Evolutionary conservation across 2,329 filamentous ascomycete genomes (phyloP).

Genomic region (Cadophora malorum): DNA sequence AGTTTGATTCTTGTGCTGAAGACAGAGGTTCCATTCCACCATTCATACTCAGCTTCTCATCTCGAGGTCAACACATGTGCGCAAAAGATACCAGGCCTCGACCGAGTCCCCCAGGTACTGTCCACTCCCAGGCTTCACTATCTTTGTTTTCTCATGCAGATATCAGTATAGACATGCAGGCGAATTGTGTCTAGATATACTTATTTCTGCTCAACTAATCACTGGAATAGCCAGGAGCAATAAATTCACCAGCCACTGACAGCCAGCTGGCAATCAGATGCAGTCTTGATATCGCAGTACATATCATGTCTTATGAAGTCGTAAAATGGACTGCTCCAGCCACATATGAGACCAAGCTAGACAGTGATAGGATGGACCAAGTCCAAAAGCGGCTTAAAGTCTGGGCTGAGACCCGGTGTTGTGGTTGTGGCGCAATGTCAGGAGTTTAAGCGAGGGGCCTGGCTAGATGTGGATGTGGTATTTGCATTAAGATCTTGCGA

Average conservation of each 20-base stretch:
- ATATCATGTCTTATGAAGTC: neutral
- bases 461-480: neutral
- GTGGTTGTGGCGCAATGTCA: slow-evolving; percentile 10
- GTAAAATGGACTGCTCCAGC: neutral
- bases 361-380: neutral
- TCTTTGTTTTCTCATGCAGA: neutral
- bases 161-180: neutral
- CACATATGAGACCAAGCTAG: neutral
- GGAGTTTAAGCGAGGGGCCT: slow-evolving; percentile 3
- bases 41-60: neutral
- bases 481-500: neutral
- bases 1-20: neutral
- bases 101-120: neutral
- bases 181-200: neutral
- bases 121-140: neutral
- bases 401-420: neutral
- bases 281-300: neutral
- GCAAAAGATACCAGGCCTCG: neutral
- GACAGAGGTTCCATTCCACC: neutral
- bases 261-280: neutral
- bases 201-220: neutral
- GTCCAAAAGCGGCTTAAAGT: neutral
- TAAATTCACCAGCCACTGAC: neutral
- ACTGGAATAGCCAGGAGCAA: neutral
- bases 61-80: neutral